A percentile compares a stretch with the other conserved stretches of the same genome.
phyloP scores from a whole-genome alignment of 2,329 filamentous ascomycete genomes.

The Karstenula rhodostoma region DNA sequence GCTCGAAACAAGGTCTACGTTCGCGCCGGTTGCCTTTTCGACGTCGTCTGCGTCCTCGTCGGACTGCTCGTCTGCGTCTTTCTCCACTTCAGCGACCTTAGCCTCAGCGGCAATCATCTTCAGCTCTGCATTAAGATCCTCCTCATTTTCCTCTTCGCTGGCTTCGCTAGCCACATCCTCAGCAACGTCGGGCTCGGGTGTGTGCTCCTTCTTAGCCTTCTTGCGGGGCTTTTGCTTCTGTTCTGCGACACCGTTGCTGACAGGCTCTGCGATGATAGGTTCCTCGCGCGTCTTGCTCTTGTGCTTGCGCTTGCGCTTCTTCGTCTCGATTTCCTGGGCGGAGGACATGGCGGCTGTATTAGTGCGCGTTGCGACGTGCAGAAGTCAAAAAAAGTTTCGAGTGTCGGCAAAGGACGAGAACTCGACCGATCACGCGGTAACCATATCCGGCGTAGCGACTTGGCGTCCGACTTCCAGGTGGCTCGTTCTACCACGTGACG shows the following conservation, averaged over 20 bases:
- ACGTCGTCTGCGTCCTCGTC: constrained; percentile 34
- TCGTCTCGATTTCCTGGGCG: constrained; percentile 50
- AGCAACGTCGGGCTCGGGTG: constrained; percentile 38
- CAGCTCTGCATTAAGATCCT: constrained; percentile 45
- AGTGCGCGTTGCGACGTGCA: constrained; percentile 9
- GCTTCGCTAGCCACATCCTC: constrained; percentile 31
- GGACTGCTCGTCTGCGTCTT: constrained; percentile 40
- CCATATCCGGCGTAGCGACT: not conserved
- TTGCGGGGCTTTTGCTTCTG: constrained; percentile 46
- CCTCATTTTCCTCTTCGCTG: constrained; percentile 44
- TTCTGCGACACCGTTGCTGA: constrained; percentile 45
- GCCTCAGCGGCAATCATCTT: constrained; percentile 42
- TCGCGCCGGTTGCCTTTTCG: constrained; percentile 38
- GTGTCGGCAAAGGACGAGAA: constrained; percentile 12
- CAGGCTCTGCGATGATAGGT: constrained; percentile 30
- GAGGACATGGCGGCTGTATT: constrained; percentile 44
- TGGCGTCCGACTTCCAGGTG: not conserved
- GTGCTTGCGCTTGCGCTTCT: constrained; percentile 60
- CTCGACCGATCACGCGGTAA: constrained; percentile 13
- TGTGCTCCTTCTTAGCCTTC: constrained; percentile 52
- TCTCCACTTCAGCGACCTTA: constrained; percentile 33
- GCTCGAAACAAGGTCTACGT: constrained; percentile 62
- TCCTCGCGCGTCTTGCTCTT: constrained; percentile 46
- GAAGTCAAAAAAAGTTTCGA: constrained; percentile 35
- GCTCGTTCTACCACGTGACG: too few relatives aligned